phyloP scores from a whole-genome alignment of 2,329 filamentous ascomycete genomes.

The Colletotrichum sp. region DNA sequence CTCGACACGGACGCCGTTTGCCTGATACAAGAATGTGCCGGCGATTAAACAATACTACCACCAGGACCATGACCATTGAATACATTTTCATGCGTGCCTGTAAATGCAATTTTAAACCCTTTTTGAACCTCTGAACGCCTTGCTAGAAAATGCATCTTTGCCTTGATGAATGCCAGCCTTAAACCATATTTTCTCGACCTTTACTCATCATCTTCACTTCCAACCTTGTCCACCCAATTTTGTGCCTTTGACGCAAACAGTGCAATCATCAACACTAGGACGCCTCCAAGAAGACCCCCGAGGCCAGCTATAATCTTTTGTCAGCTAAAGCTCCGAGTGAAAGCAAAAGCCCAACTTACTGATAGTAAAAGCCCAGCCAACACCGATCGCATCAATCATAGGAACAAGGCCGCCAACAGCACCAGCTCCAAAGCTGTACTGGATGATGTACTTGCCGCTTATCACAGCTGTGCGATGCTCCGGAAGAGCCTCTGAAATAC shows the following conservation, averaged over 20 bases:
- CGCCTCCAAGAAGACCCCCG: not conserved
- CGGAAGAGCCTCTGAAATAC: constrained; percentile 16
- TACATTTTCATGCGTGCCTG: not conserved
- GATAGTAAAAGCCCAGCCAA: constrained; percentile 57
- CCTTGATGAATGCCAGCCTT: not conserved
- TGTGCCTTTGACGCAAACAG: constrained; percentile 13
- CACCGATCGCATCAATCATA: constrained; percentile 54
- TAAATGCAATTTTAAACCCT: not conserved
- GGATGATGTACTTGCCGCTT: constrained; percentile 22
- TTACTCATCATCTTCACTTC: constrained; percentile 4
- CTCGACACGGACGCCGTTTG: not conserved
- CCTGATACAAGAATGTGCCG: not conserved
- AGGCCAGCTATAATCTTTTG: not conserved
- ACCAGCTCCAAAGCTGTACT: constrained; percentile 33
- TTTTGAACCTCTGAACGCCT: not conserved
- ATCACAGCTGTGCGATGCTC: constrained; percentile 19
- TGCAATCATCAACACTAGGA: constrained; percentile 5
- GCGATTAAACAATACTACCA: not conserved
- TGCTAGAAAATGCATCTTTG: not conserved
- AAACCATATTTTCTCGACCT: not conserved
- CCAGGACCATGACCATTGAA: not conserved
- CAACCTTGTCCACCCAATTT: constrained; percentile 1
- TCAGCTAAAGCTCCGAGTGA: not conserved
- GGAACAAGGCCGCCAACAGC: constrained; percentile 55
- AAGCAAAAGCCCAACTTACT: not conserved